phyloP scores from a whole-genome alignment of 257 asterid species.

The Przewalskia tangutica region DNA sequence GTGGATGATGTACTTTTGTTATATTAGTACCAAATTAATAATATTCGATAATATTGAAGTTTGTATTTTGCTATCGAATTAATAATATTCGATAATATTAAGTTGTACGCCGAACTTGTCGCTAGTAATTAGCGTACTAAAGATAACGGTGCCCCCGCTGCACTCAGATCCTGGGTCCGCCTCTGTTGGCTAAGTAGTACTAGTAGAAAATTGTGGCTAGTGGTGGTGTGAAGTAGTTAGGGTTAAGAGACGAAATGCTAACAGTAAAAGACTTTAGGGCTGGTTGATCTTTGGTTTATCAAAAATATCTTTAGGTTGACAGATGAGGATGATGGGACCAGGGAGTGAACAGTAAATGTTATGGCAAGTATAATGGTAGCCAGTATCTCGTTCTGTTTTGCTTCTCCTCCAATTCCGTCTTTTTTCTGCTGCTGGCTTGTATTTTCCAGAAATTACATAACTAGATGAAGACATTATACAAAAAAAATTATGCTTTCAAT shows the following conservation, averaged over 20 bases:
- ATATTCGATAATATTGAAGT: no score
- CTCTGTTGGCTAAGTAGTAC: not conserved
- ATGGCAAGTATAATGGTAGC: not conserved
- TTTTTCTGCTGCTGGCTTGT: not conserved
- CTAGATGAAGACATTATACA: not conserved
- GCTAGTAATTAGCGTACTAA: no score
- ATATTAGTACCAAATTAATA: no score
- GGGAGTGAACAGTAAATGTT: not conserved
- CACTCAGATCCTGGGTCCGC: no score
- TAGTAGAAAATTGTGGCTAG: not conserved
- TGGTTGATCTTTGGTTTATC: not conserved
- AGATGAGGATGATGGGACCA: not conserved
- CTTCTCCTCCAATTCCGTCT: not conserved
- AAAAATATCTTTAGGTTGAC: not conserved
- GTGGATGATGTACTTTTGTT: no score
- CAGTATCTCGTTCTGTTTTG: conserved; percentile 7
- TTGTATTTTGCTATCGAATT: no score
- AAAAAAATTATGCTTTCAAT: not conserved
- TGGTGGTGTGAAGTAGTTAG: not conserved
- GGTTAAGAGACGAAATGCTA: not conserved
- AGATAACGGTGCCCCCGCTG: no score
- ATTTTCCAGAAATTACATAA: not conserved
- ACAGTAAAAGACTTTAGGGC: not conserved
- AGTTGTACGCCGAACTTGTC: no score
- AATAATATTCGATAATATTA: no score